phyloP scores from a whole-genome alignment of 441 rosid genomes.

The Pelargonium exstipulatum region DNA sequence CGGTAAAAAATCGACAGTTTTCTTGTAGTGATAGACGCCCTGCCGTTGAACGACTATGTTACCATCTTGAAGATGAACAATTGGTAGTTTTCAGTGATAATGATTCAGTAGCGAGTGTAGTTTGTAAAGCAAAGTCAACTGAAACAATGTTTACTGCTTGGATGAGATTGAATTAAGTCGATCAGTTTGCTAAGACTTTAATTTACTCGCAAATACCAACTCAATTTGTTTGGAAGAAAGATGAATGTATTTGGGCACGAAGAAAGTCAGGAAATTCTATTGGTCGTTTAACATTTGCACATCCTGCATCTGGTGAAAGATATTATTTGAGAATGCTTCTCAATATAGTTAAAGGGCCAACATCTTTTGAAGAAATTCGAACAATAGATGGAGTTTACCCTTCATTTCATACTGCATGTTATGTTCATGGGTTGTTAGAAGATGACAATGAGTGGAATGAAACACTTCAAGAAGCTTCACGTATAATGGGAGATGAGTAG shows the following conservation, averaged over 20 bases:
- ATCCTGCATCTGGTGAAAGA: neutral
- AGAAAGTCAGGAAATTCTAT: neutral
- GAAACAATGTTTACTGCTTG: neutral
- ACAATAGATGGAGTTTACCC: constrained; percentile 4
- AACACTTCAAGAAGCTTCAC: neutral
- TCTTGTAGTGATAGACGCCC: neutral
- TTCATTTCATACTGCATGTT: neutral
- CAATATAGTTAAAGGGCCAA: neutral
- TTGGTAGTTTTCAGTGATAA: neutral
- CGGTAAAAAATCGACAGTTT: too few species aligned
- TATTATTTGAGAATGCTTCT: constrained; percentile 9
- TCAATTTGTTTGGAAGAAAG: neutral
- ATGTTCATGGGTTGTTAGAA: constrained; percentile 9
- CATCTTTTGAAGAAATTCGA: constrained; percentile 9
- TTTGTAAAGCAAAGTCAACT: neutral
- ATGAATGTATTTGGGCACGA: neutral
- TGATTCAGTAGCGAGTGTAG: neutral
- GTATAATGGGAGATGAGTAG: neutral
- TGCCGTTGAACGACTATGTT: neutral
- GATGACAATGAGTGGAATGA: constrained; percentile 16
- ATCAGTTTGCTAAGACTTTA: neutral
- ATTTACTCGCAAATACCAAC: constrained; percentile 6
- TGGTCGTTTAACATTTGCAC: constrained; percentile 2
- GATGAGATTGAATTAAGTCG: neutral
- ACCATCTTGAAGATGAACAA: neutral